Evolutionary conservation across 305 asterid genomes (phyloP), one percentile per base, ranked within the genome.

Genomic region (Solanum hybrid): DNA sequence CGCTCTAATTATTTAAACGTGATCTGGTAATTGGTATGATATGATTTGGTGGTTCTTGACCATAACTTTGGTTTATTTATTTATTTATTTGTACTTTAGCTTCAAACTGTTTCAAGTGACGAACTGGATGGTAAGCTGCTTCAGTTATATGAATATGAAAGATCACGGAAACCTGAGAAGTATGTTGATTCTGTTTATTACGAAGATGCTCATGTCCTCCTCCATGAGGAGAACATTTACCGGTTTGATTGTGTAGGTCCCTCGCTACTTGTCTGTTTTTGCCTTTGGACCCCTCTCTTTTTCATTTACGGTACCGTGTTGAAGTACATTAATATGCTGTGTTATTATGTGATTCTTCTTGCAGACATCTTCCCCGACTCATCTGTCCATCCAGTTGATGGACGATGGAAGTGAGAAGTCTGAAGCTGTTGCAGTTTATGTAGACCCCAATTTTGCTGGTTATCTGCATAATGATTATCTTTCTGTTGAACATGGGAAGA

Each of bases 351-450:
- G 85, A 84, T 92, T 89, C 90, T 91, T 88, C 36, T 87, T 94
- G 94, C 89, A 97, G 99, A 92, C 95, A 76, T 94, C 96, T 56
- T 89, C 88, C 79, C 97, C 98, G 8, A 91, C 96, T 89, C 92
- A 90, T 86, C 91, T 97, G 92, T 93, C 98, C 87, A 93, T 98
- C 92, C 99, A 95, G 93, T 91, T 98, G 95, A 95, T 96, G 98
- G 99, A 96, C 87, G 98, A 96, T 89, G 96, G 95, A 91, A 95
- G 92, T 91, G 99, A 97, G 91, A 98, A 95, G 94, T 93, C 99
- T 76, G 99, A 96, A 90, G 98, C 95, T 88, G 97, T 98, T 93
- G 95, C 99, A 29, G 98, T 95, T 78, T 97, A 98, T 14, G 94
- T 97, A 37, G 99, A 98, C 92, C 99, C 99, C 31, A 95, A 93